Evolutionary conservation across 768 basidiomycete species (phyloP), one percentile per base, ranked within the genome.

Genomic region (Tubosaeta sp.): DNA sequence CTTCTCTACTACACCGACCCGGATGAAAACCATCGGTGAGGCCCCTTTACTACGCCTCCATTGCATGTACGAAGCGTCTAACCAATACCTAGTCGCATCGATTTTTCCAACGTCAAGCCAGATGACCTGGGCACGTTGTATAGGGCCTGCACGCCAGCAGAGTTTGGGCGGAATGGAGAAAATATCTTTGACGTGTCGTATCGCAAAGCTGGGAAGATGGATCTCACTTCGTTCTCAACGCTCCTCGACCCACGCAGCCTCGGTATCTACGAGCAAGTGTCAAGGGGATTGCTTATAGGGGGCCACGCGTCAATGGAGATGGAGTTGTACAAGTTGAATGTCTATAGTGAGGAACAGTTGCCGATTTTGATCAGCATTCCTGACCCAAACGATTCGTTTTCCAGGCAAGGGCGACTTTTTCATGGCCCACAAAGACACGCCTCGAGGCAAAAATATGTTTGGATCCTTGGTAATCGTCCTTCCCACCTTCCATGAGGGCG

Each of bases 401-500:
- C 68, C 77, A 53, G 48, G 44, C 1, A 48, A 22, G 19, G 78
- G 67, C 10, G 72, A 71, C 1, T 80, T 77, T 58, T 82, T 80
- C 70, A 78, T 77, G 56, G 37, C 74, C 1, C 80, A 80, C 55
- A 69, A 74, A 35, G 81, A 80, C 53, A 78, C 79, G 0, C 75
- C 75, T 5, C 72, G 74, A 5, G 58, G 67, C 1, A 1, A 68
- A 6, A 59, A 58, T 22, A 79, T 80, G 74, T 74, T 83, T 46
- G 79, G 74, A 2, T 80, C 79, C 1, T 71, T 83, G 5, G 72
- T 81, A 2, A 55, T 81, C 29, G 68, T 76, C 22, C 73, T 78
- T 46, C 80, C 78, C 11, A 72, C 73, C 0, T 33, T 57, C 0
- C 74, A 81, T 54, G 65, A 75, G 50, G 79, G 79, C 1, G 80